Evolutionary conservation across 495 filamentous ascomycete genomes (phyloP).

Genomic region (Staphylotrichum longicolle): DNA sequence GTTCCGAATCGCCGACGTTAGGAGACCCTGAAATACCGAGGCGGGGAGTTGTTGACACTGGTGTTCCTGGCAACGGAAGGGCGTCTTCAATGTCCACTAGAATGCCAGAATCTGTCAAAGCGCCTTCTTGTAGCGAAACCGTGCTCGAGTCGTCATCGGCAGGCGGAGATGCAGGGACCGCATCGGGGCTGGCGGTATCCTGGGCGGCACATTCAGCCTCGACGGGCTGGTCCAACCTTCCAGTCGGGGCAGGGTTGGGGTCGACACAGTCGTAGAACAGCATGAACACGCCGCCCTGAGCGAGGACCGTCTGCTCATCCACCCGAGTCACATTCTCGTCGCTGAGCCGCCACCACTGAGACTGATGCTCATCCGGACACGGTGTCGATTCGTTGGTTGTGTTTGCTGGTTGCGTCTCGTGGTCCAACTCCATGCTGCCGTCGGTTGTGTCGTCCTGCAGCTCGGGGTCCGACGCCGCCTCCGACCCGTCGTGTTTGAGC

Average conservation of each 20-base stretch:
- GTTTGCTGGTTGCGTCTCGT: background rate
- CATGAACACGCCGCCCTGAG: conserved; percentile 90
- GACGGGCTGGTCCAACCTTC: background rate
- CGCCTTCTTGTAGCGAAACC: too few relatives aligned
- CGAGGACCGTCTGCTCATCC: conserved; percentile 68
- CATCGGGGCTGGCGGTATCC: background rate
- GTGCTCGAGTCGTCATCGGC: too few relatives aligned
- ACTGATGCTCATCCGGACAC: background rate
- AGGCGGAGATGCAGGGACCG: background rate
- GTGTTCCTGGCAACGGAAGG: background rate
- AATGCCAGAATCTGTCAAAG: background rate
- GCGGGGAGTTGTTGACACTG: background rate
- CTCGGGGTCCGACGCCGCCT: background rate
- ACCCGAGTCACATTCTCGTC: conserved; percentile 78
- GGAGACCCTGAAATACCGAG: too few relatives aligned
- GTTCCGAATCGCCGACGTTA: too few relatives aligned
- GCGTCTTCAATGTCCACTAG: too few relatives aligned
- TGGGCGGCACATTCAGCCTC: background rate
- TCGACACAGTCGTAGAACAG: conserved; percentile 83
- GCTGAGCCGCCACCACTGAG: conserved; percentile 78
- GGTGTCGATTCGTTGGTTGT: background rate
- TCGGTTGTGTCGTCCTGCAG: conserved; percentile 1
- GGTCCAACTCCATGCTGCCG: background rate
- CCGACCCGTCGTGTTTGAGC: background rate
- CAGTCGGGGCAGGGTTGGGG: conserved; percentile 32